A percentile compares a stretch with the other conserved stretches of the same genome.
phyloP scores from a whole-genome alignment of 805 yeast species.

The Clavispora santaluciae region DNA sequence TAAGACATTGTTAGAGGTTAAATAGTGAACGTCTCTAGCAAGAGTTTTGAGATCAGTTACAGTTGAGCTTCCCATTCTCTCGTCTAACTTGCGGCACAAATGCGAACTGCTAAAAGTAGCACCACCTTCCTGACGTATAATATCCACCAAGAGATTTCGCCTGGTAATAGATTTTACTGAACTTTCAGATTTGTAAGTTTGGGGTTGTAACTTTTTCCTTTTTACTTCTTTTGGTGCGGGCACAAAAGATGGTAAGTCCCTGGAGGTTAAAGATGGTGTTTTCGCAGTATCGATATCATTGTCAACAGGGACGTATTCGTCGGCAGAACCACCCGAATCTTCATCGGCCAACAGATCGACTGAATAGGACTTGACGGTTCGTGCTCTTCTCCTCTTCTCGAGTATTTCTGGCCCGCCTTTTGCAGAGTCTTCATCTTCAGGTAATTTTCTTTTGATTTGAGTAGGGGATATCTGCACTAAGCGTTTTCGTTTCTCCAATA shows the following conservation, averaged over 20 bases:
- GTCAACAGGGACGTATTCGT: not conserved
- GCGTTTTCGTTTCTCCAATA: conserved; percentile 16
- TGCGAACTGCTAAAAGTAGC: conserved; percentile 30
- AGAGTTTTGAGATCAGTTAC: conserved; percentile 36
- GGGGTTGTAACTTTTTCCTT: not conserved
- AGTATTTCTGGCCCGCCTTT: not conserved
- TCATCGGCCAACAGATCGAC: not conserved
- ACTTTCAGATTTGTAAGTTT: conserved; percentile 6
- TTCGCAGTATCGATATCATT: not conserved
- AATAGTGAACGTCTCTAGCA: conserved; percentile 31
- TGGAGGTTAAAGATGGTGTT: conserved; percentile 4
- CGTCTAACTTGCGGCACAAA: conserved; percentile 30
- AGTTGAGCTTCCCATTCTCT: conserved; percentile 22
- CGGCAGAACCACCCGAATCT: not conserved
- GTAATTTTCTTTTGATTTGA: not conserved
- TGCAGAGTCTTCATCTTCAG: not conserved
- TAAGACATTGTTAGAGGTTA: conserved; percentile 20
- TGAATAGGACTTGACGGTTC: not conserved
- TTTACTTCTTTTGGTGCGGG: conserved; percentile 1
- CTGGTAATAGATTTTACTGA: conserved; percentile 29
- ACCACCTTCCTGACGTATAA: conserved; percentile 35
- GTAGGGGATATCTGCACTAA: conserved; percentile 1
- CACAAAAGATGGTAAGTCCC: conserved; percentile 9
- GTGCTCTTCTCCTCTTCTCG: not conserved
- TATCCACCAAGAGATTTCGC: conserved; percentile 23